Base-by-base conservation (phyloP, 1,139 yeast genomes). In the Lodderomyces jiufengensis region DNA sequence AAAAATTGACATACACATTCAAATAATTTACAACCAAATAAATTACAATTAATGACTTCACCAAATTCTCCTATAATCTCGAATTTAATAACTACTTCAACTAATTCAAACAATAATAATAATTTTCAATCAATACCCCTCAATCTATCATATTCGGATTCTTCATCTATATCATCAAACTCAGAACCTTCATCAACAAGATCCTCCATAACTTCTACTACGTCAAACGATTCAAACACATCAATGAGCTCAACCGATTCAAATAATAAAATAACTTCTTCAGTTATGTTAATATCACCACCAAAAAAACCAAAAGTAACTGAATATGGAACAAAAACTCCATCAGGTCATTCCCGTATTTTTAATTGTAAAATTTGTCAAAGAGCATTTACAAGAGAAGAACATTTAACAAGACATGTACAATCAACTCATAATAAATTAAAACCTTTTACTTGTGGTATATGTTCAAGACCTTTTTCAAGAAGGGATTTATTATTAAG, bases 401-500 rank as follows among this genome's bases (percentile, higher is more conserved):
- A 70, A 45, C 76, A 70, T 44, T 53, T 70, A 33, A 66, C 73
- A 13, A 53, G 76, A 39, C 76, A 70, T 44, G 61, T 69, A 12
- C 51, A 66, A 31, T 61, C 64, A 36, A 70, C 76, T 9, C 76
- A 70, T 45, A 69, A 70, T 50, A 69, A 69, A 42, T 54, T 69
- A 37, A 70, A 69, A 45, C 76, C 76, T 3, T 70, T 66, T 61
- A 84, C 84, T 45, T 92, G 98, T 62, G 95, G 95, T 1, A 92
- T 92, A 15, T 92, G 98, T 58, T 94, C 92, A 34, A 77, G 97
- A 32, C 86, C 95, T 52, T 92, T 92, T 63, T 95, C 96, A 8
- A 69, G 98, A 46, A 61, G 97, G 43, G 98, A 92, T 57, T 73
- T 92, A 54, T 80, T 92, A 22, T 69, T 92, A 39, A 73, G 98